Conservation (phyloP, 169 alveolate genomes). For the Cardiosporidium cionae region DNA sequence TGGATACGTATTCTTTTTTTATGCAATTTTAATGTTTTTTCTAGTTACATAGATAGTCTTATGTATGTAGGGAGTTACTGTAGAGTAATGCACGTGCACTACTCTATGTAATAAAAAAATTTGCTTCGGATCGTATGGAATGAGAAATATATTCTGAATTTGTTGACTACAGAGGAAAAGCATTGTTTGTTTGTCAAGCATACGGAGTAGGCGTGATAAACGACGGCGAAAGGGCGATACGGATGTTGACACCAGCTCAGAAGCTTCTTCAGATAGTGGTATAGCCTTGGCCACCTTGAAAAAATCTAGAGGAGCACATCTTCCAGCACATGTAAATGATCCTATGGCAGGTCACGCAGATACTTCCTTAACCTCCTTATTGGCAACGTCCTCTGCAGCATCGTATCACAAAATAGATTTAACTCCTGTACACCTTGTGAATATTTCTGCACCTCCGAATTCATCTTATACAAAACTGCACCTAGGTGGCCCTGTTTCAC, state of each 20-base stretch:
- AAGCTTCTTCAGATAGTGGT: not conserved
- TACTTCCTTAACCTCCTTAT: not conserved
- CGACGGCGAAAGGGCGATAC: not conserved
- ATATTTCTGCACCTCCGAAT: not conserved
- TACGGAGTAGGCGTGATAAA: not conserved
- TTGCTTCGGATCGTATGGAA: too few species aligned
- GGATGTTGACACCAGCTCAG: not conserved
- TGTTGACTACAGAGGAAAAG: not conserved
- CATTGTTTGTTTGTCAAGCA: not conserved
- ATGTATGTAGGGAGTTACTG: too few species aligned
- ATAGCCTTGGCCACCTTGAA: not conserved
- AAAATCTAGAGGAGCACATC: not conserved
- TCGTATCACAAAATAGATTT: too few species aligned
- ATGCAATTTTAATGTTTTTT: too few species aligned
- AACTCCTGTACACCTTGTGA: too few species aligned
- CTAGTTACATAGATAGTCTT: too few species aligned
- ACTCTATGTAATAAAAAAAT: too few species aligned
- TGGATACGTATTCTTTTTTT: too few species aligned
- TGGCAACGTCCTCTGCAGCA: not conserved
- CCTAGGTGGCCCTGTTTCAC: not conserved
- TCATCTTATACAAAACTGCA: not conserved
- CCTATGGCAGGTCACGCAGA: too few species aligned
- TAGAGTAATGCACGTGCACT: too few species aligned
- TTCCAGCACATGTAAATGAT: not conserved
- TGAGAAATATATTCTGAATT: too few species aligned